phyloP scores from a whole-genome alignment of 305 asterid species.

The Euphrasia arctica region DNA sequence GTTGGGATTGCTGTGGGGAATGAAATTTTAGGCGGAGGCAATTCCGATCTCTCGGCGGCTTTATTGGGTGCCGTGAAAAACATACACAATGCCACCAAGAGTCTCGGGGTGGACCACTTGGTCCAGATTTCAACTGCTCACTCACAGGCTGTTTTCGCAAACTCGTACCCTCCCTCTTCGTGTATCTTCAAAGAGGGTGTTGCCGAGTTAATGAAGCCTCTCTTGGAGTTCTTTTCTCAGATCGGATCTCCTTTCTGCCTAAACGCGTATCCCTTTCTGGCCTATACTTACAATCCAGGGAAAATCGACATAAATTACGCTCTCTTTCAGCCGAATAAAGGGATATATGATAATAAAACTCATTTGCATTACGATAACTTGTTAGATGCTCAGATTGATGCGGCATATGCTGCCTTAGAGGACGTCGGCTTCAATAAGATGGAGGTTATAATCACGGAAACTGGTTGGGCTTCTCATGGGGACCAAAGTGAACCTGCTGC shows the following conservation, averaged over 20 bases:
- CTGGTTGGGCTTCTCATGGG: slow-evolving; percentile 98
- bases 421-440: slow-evolving; percentile 65
- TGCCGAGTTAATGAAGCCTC: slow-evolving; percentile 77
- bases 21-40: slow-evolving; percentile 70
- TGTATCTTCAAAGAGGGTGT: slow-evolving; percentile 72
- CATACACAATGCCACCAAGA: slow-evolving; percentile 68
- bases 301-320: slow-evolving; percentile 81
- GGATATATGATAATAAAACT: slow-evolving; percentile 63
- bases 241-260: slow-evolving; percentile 89
- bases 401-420: slow-evolving; percentile 91
- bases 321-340: slow-evolving; percentile 66
- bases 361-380: slow-evolving; percentile 81
- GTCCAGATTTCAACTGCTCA: slow-evolving; percentile 86
- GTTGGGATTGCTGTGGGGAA: slow-evolving; percentile 95
- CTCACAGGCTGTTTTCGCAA: slow-evolving; percentile 63
- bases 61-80: slow-evolving; percentile 72
- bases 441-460: slow-evolving; percentile 93
- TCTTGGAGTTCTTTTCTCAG: slow-evolving; percentile 63
- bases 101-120: slow-evolving; percentile 45
- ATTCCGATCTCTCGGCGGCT: slow-evolving; percentile 50
- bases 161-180: slow-evolving; percentile 97
- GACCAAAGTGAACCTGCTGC: slow-evolving; percentile 88
- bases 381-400: slow-evolving; percentile 97
- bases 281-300: slow-evolving; percentile 59
- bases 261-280: slow-evolving; percentile 92